Percentiles rank a stretch among this genome's conserved stretches.
These are phyloP conservation scores for Trypanosoma lewisi DNA, from an alignment of 208 protist genomes.

Conservation along the genomic window DNA sequence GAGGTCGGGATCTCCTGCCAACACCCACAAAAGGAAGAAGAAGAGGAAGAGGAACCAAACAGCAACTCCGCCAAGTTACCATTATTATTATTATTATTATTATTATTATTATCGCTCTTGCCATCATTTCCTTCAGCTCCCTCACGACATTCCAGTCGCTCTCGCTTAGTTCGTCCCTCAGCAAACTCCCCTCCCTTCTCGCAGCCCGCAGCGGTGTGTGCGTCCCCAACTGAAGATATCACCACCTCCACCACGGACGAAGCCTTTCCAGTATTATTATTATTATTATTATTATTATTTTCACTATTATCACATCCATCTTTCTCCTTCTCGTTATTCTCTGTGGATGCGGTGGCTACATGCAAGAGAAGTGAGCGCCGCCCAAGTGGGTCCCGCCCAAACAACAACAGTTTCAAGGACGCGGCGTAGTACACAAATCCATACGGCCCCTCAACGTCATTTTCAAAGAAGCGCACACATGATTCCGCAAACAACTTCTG, in stretches of 20 bases:
- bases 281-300: background rate
- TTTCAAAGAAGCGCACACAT: slow-evolving; percentile 70
- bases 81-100: background rate
- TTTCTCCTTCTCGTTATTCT: background rate
- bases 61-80: too few species aligned
- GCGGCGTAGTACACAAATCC: slow-evolving; percentile 77
- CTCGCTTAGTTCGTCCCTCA: slow-evolving; percentile 4
- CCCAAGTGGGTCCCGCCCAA: slow-evolving; percentile 88
- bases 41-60: background rate
- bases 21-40: slow-evolving; percentile 22
- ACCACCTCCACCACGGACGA: slow-evolving; percentile 68
- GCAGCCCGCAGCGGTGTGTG: slow-evolving; percentile 24
- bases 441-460: slow-evolving; percentile 78
- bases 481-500: slow-evolving; percentile 50
- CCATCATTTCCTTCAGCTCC: slow-evolving; percentile 1
- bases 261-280: too few species aligned
- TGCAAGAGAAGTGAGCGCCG: slow-evolving; percentile 81
- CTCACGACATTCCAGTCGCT: background rate
- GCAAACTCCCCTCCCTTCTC: background rate
- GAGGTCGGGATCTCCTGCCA: slow-evolving; percentile 71
- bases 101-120: background rate
- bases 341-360: slow-evolving; percentile 8
- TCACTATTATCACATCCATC: background rate
- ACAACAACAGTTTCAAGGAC: slow-evolving; percentile 63
- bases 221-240: slow-evolving; percentile 68